A percentile compares a stretch with the other conserved stretches of the same genome.
phyloP scores from a whole-genome alignment of 1,139 yeast species.

The Nadsonia commutata region DNA sequence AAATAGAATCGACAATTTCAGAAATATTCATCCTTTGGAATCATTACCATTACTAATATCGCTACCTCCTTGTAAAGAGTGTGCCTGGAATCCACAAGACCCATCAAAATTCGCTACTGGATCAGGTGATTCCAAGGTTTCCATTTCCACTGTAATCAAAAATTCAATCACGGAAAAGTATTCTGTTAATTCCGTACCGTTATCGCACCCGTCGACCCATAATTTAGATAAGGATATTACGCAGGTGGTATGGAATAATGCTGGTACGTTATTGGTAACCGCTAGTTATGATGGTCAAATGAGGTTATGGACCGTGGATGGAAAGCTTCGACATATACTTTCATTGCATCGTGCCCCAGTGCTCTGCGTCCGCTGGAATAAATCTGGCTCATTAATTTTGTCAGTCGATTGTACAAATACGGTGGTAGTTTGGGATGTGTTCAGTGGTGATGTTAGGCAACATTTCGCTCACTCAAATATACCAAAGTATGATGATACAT shows the following conservation, averaged over 20 bases:
- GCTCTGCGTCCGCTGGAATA: constrained; percentile 36
- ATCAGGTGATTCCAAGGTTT: neutral
- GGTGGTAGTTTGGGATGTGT: constrained; percentile 40
- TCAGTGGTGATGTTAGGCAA: constrained; percentile 34
- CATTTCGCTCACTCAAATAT: constrained; percentile 22
- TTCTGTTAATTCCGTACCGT: constrained; percentile 1
- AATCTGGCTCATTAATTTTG: constrained; percentile 26
- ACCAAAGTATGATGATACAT: constrained; percentile 1
- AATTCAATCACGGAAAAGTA: neutral
- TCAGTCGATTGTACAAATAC: constrained; percentile 29
- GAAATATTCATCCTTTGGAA: neutral
- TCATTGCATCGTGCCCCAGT: constrained; percentile 41
- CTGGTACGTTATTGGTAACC: constrained; percentile 19
- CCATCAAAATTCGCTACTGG: neutral
- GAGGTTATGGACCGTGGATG: constrained; percentile 20
- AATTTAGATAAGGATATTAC: constrained; percentile 18
- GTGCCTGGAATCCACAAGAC: neutral
- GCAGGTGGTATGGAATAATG: constrained; percentile 18
- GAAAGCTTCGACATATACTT: constrained; percentile 40
- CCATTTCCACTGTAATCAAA: neutral
- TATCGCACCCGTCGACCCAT: constrained; percentile 7
- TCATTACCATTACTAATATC: neutral
- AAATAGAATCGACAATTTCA: neutral
- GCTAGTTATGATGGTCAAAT: constrained; percentile 22
- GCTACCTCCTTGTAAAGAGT: neutral